Base-by-base conservation (phyloP, 805 yeast genomes). In the Maudiozyma turicensis region DNA sequence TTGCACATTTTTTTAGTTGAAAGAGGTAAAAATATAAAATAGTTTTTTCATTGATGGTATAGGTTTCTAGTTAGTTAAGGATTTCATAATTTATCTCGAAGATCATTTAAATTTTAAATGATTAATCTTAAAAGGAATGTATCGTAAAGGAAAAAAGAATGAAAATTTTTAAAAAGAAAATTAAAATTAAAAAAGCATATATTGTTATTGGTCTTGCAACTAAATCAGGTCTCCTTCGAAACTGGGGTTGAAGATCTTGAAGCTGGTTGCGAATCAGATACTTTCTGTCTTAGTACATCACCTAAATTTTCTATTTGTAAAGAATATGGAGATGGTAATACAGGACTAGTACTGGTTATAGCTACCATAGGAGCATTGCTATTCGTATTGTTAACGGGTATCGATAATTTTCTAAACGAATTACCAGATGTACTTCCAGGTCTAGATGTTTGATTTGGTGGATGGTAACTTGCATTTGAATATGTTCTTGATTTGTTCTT, bases 231-330 rank as follows among this genome's bases (percentile, higher is more conserved):
- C 26, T 20, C 26, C 26, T 20, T 42, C 31, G 35, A 42, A 15
- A 42, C 8, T 42, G 44, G 44, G 6, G 44, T 42, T 10, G 34
- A 30, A 31, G 35, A 15, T 31, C 20, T 35, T 35, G 38, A 40
- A 8, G 30, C n/a, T 6, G 35, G 37, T 10, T 42, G 13, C 3
- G 44, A 43, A 54, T 57, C 32, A 54, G 48, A 52, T 8, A 40
- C 43, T 56, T 60, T 35, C 46, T 55, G 51, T 48, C 58, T 54
- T 41, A 63, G 44, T 11, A 61, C 58, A 14, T 55, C 59, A 43
- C 61, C 58, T 11, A 58, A 55, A n/a, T 55, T 55, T 39, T 56
- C 60, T 15, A 54, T 52, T 41, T 60, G 61, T 37, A 63, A 43
- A n/a, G 52, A 14, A 9, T 11, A 58, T 6, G 52, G 45, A 35